Percentiles rank a stretch among this genome's conserved stretches.
Conservation (phyloP, 2,329 filamentous ascomycete species). For the Neophaeococcomyces mojaviensis region DNA sequence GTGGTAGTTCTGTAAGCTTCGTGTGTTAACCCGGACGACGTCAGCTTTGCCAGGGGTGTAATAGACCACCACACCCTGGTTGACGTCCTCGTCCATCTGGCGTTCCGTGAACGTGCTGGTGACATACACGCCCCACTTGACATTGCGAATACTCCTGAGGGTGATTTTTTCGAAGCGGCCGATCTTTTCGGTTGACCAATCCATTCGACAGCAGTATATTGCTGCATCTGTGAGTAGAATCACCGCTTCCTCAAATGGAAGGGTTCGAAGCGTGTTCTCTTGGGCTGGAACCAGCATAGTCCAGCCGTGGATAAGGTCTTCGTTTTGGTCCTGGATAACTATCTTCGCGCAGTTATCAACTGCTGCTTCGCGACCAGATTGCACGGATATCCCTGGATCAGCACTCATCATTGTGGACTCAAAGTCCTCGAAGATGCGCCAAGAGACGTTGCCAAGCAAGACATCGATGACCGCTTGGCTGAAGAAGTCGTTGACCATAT, state of each 20-base stretch:
- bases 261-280: conserved; percentile 59
- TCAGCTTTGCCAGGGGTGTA: conserved; percentile 68
- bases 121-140: conserved; percentile 81
- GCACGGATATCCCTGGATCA: conserved; percentile 81
- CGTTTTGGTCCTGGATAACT: conserved; percentile 72
- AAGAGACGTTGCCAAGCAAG: conserved; percentile 78
- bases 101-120: conserved; percentile 74
- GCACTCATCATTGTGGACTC: conserved; percentile 87
- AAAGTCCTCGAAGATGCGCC: conserved; percentile 85
- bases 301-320: conserved; percentile 86
- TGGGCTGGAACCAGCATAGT: conserved; percentile 70
- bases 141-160: conserved; percentile 61
- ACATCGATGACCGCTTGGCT: conserved; percentile 93
- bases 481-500: conserved; percentile 97
- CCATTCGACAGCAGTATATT: conserved; percentile 81
- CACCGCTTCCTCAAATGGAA: conserved; percentile 81
- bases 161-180: conserved; percentile 82
- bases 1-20: conserved; percentile 59
- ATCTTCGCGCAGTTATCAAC: conserved; percentile 84
- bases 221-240: conserved; percentile 78
- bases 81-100: conserved; percentile 69
- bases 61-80: conserved; percentile 73
- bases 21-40: conserved; percentile 73
- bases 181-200: conserved; percentile 94
- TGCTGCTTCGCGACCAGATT: conserved; percentile 75